These are phyloP conservation scores for Polytolypa hystricis DNA, from an alignment of 2,329 filamentous ascomycete genomes.

Conservation along the genomic window DNA sequence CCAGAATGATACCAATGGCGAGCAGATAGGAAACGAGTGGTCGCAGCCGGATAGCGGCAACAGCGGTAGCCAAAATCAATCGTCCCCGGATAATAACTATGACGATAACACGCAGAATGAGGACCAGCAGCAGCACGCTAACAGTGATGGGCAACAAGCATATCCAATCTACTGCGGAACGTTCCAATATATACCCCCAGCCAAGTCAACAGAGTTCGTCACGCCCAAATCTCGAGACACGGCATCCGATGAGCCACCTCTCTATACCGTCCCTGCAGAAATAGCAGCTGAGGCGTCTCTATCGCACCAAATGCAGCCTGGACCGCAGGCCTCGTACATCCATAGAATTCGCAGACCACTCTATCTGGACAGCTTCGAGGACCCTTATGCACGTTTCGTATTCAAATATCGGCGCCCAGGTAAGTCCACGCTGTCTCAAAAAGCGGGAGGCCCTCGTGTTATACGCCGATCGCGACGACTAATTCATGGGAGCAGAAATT, in stretches of 20 bases:
- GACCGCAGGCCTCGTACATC: conserved; percentile 18
- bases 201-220: no score
- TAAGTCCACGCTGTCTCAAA: conserved; percentile 1
- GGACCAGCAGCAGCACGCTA: neutral
- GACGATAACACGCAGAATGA: neutral
- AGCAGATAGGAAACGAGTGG: neutral
- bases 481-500: no score
- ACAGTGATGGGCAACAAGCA: conserved; percentile 1
- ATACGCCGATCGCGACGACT: no score
- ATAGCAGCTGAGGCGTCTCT: conserved; percentile 10
- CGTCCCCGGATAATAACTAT: conserved; percentile 2
- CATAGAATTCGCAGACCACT: conserved; percentile 18
- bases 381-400: conserved; percentile 23
- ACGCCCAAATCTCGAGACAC: conserved; percentile 7
- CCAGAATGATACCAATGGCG: neutral
- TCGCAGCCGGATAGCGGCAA: neutral
- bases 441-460: no score
- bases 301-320: conserved; percentile 22
- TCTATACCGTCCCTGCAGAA: conserved; percentile 14
- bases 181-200: no score
- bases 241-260: conserved; percentile 10
- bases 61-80: neutral
- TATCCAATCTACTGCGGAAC: no score
- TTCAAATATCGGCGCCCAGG: conserved; percentile 21
- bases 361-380: conserved; percentile 20